A percentile compares a stretch with the other conserved stretches of the same genome.
phyloP scores from a whole-genome alignment of 768 basidiomycete genomes.

The Russula lepida region DNA sequence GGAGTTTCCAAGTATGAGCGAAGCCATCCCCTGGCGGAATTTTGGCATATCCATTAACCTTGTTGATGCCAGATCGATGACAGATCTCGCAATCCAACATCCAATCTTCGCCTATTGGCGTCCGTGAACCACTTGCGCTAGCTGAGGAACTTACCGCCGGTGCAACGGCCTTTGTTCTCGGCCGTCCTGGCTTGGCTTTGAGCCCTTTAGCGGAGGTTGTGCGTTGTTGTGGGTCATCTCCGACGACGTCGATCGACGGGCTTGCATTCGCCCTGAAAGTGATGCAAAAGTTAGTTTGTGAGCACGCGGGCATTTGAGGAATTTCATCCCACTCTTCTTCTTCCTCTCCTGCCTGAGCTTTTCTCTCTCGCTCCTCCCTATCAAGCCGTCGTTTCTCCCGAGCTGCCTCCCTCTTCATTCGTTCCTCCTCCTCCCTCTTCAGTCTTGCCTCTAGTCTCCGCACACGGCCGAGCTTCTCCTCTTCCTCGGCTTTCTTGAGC shows the following conservation, averaged over 20 bases:
- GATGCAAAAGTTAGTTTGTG: neutral
- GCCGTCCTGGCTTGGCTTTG: constrained; percentile 8
- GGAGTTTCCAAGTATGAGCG: constrained; percentile 11
- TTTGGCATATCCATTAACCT: constrained; percentile 39
- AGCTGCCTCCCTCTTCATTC: constrained; percentile 45
- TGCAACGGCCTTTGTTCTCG: constrained; percentile 13
- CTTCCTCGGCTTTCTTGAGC: constrained; percentile 54
- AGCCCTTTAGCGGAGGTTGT: neutral
- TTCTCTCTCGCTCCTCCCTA: constrained; percentile 26
- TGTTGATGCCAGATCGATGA: constrained; percentile 57
- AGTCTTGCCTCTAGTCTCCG: constrained; percentile 37
- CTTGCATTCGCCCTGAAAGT: constrained; percentile 1
- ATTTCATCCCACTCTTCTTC: constrained; percentile 21
- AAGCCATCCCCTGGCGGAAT: neutral
- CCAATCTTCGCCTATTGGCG: constrained; percentile 62
- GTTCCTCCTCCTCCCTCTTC: constrained; percentile 33
- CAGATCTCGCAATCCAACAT: constrained; percentile 87
- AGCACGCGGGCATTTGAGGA: neutral
- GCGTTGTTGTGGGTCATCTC: neutral
- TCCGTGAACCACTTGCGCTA: constrained; percentile 40
- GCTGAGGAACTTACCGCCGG: constrained; percentile 25
- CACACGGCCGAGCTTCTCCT: constrained; percentile 58
- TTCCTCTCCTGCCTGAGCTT: neutral
- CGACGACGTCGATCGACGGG: constrained; percentile 12
- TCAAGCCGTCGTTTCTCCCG: constrained; percentile 42